A percentile compares a stretch with the other conserved stretches of the same genome.
These are phyloP conservation scores for Trapa incisa DNA, from an alignment of 345 rosid genomes.

Conservation along the genomic window DNA sequence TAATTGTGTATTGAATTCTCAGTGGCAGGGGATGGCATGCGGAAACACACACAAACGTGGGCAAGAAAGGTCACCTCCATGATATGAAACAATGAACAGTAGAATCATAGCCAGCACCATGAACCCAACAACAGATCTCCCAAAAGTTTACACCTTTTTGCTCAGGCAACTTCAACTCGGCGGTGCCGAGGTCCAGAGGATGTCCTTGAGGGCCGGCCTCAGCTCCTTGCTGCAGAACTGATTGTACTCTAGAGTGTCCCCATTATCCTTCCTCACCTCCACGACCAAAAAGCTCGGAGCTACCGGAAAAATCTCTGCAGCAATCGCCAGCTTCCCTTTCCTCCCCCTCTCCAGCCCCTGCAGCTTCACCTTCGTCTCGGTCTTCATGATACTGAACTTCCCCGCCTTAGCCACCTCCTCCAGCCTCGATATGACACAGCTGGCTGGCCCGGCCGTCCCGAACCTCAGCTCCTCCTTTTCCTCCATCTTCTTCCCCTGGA, in stretches of 20 bases:
- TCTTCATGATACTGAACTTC: slow-evolving; percentile 62
- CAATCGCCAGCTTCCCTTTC: slow-evolving; percentile 20
- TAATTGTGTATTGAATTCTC: no score
- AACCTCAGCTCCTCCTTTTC: slow-evolving; percentile 77
- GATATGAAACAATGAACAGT: no score
- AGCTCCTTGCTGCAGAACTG: slow-evolving; percentile 22
- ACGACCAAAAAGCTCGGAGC: slow-evolving; percentile 18
- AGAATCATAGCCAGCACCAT: not conserved
- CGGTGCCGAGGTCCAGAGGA: slow-evolving; percentile 57
- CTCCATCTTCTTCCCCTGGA: slow-evolving; percentile 75
- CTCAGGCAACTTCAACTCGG: slow-evolving; percentile 21
- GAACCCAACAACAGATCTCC: not conserved
- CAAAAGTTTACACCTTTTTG: not conserved
- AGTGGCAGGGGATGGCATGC: no score
- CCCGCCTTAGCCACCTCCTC: slow-evolving; percentile 61
- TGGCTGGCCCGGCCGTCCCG: slow-evolving; percentile 67
- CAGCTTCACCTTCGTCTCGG: slow-evolving; percentile 57
- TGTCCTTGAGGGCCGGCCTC: slow-evolving; percentile 51
- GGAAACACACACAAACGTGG: no score
- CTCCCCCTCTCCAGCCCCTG: slow-evolving; percentile 19
- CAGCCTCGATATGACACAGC: slow-evolving; percentile 70
- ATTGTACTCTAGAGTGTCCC: slow-evolving; percentile 24
- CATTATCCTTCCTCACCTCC: slow-evolving; percentile 27
- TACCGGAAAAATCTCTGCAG: slow-evolving; percentile 18
- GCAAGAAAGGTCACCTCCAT: no score